Conservation (phyloP, 192 early-diverging fungal genomes). For the Entrophospora sp. region DNA sequence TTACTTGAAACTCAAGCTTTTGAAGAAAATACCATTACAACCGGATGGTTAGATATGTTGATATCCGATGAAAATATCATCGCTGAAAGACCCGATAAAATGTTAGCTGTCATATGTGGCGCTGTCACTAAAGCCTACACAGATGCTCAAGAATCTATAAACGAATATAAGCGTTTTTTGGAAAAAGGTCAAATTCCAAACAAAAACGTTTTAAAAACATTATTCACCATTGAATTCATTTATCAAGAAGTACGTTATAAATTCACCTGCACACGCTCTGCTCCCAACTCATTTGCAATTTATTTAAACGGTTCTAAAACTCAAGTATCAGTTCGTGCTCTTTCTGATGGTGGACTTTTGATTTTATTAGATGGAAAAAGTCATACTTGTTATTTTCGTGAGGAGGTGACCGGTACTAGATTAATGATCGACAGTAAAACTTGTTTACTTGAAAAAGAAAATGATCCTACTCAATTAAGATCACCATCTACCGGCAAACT, state of each 20-base stretch:
- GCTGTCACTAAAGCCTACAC: conserved; percentile 80
- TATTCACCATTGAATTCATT: conserved; percentile 83
- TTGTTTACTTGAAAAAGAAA: conserved; percentile 90
- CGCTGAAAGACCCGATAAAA: conserved; percentile 82
- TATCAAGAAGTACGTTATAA: conserved; percentile 87
- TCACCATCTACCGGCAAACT: conserved; percentile 96
- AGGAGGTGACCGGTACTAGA: conserved; percentile 82
- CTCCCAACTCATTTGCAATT: conserved; percentile 71
- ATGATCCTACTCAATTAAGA: conserved; percentile 92
- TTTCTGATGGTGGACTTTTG: conserved; percentile 89
- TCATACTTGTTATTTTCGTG: conserved; percentile 84
- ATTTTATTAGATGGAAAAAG: conserved; percentile 85
- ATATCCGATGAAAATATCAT: conserved; percentile 82
- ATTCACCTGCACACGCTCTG: conserved; percentile 72
- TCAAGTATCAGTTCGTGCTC: conserved; percentile 71
- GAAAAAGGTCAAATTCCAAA: conserved; percentile 91
- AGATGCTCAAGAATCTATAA: conserved; percentile 50
- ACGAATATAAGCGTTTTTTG: conserved; percentile 71
- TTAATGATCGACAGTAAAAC: conserved; percentile 89
- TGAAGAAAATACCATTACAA: conserved; percentile 82
- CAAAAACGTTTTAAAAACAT: conserved; percentile 63
- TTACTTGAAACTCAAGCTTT: conserved; percentile 88
- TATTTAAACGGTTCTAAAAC: conserved; percentile 75
- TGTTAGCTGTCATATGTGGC: conserved; percentile 86
- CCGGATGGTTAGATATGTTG: conserved; percentile 91